Evolutionary conservation across 2,329 filamentous ascomycete species (phyloP), one percentile per base, ranked within the genome.

Genomic region (Neoascochyta sp.): DNA sequence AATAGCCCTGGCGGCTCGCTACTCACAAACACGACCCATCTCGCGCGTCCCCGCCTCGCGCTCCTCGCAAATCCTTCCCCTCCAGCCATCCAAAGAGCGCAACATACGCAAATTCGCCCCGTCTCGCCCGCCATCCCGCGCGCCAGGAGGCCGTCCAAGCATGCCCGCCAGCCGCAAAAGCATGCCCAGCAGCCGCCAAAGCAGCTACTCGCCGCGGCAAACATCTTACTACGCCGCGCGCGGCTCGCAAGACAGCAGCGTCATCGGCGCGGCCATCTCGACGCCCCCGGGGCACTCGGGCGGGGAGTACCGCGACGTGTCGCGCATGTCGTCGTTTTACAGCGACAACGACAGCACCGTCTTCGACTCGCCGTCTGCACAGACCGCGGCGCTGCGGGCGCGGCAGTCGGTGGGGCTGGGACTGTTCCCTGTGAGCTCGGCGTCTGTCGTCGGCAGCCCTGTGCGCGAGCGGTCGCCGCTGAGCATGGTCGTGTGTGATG

Each of bases 321-420:
- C 45, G 0, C 47, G 46, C 12, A 54, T 50, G 24, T 28, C 54
- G 5, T 35, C 38, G 9, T 40, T 47, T 20, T 42, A 50, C 32
- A 45, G 45, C 27, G 45, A 22, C 19, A 42, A 39, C 16, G 41
- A 39, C 16, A 44, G 39, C 19, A 45, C 54, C 22, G 42, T 42
- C 5, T 34, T 50, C 13, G 16, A 16, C 26, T 36, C 24, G 34
- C 43, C 11, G 32, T 37, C 3, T 37, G 40, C 24, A 31, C 10
- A 9, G 12, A 19, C 16, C 9, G 29, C 27, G 6, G 25, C 29
- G 10, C 27, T 37, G 1, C 24, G 33, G 20, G 13, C 20, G 3
- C 21, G 29, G 8, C 28, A 34, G 10, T 27, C 25, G 3, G 13
- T 21, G 6, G 34, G 45, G 5, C 17, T 45, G 5, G 46, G 43